phyloP scores from a whole-genome alignment of 2,329 filamentous ascomycete genomes.

The Ceratocystis destructans region DNA sequence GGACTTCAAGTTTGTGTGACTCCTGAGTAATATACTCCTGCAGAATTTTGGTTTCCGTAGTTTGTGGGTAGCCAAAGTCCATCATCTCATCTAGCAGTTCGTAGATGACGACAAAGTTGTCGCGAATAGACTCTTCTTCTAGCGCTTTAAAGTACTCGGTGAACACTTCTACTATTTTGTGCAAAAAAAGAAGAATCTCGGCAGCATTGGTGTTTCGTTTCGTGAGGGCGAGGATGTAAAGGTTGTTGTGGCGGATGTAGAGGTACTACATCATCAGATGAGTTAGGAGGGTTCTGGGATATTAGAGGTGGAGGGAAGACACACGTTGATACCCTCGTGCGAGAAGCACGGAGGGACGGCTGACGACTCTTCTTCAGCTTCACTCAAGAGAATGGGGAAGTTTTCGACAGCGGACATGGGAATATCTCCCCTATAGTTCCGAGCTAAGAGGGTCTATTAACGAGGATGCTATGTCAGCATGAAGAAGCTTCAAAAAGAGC shows the following conservation, averaged over 20 bases:
- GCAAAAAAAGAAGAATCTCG: constrained; percentile 94
- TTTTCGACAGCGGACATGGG: constrained; percentile 99
- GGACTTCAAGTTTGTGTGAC: constrained; percentile 94
- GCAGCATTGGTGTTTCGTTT: constrained; percentile 98
- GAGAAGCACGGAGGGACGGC: constrained; percentile 97
- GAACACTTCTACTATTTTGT: constrained; percentile 97
- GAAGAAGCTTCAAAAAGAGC: neutral
- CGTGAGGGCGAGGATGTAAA: constrained; percentile 92
- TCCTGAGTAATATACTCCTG: constrained; percentile 99
- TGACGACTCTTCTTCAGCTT: constrained; percentile 98
- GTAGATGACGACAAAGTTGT: constrained; percentile 99
- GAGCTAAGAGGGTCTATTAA: constrained; percentile 79
- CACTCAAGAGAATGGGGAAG: constrained; percentile 87
- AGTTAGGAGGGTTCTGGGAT: constrained; percentile 19
- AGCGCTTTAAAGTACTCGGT: constrained; percentile 99
- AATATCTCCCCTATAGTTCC: constrained; percentile 96
- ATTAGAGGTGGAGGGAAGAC: constrained; percentile 26
- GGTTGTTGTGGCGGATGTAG: constrained; percentile 98
- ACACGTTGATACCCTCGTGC: constrained; percentile 92
- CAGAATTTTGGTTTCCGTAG: constrained; percentile 94
- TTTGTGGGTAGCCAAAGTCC: constrained; percentile 99
- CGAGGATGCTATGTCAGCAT: constrained; percentile 8
- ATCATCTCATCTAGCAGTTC: constrained; percentile 99
- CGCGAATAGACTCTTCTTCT: constrained; percentile 94
- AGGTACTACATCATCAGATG: constrained; percentile 54